Base-by-base conservation (phyloP, 108 stramenopile genomes). In the Cyclostephanos invisitatus region DNA sequence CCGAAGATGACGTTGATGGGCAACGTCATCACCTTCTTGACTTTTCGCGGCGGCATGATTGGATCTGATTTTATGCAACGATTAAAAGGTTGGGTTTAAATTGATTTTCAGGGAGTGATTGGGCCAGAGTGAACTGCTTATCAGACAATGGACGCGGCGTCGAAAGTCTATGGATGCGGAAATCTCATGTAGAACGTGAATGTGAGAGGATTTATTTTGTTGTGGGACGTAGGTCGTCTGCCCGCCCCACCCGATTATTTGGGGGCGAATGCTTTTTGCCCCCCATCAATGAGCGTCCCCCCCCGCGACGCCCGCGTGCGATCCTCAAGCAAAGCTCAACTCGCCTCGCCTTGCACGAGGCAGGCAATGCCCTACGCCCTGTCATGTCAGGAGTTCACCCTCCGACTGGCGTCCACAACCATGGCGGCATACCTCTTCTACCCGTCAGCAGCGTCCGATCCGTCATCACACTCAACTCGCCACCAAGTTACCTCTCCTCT, bases 1-100 rank as follows among this genome's bases (percentile, higher is more conserved):
- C 86, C 82, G 86, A 98, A 99, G 62, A 99, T 98, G 68, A 98
- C 93, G 80, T 94, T 96, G 86, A 99, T 98, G 82, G 95, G 95
- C 81, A 89, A 69, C 68, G 95, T 93, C 95, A 93, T 96, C 60
- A 96, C 95, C 85, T 93, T 93, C 58, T 93, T 93, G 49, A 91
- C 90, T 83, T 85, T 83, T 82, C 89, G 88, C 27, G 91, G 91
- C 68, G 94, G 89, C 94, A 57, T 29, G 56, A 57, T 35, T 57
- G 17, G 56, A 57, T 29, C 12, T 29, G 56, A 57, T 15, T 46
- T 46, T 46, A 46, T 46, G 44, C 12, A 3, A 46, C 44, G 44
- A 3, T 46, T 1, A 46, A 46, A 46, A 1, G 44, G 12, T 46
- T 21, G 42, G 32, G 42, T 25, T 11, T 14, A 17, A 62, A 46